Evolutionary conservation across 306 rosid species (phyloP).

Genomic region (Citrullus mucosospermus): DNA sequence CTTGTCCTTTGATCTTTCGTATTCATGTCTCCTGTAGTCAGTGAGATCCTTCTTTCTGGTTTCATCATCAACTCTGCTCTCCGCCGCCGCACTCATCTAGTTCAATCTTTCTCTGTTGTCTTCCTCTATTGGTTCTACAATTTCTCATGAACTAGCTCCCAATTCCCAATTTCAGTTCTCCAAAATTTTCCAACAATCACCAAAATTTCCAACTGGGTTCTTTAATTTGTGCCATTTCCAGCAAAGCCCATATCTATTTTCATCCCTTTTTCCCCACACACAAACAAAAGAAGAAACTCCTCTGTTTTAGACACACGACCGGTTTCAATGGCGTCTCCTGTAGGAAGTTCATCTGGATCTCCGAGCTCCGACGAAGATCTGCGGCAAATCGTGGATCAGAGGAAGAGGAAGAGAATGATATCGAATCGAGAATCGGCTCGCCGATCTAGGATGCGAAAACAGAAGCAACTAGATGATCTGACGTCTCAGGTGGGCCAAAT

Average conservation of each 20-base stretch:
- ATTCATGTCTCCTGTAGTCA: constrained; percentile 43
- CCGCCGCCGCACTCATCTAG: constrained; percentile 61
- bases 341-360: constrained; percentile 23
- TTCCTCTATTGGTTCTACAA: constrained; percentile 93
- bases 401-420: constrained; percentile 77
- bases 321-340: constrained; percentile 38
- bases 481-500: constrained; percentile 26
- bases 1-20: constrained; percentile 22
- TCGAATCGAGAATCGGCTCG: constrained; percentile 83
- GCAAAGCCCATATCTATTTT: not conserved
- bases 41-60: constrained; percentile 63
- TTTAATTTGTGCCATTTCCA: not conserved
- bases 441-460: constrained; percentile 62
- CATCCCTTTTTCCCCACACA: constrained; percentile 9
- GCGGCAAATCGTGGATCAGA: constrained; percentile 36
- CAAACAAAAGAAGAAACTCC: not conserved
- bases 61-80: constrained; percentile 55
- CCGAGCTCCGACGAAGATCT: constrained; percentile 23
- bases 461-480: constrained; percentile 51
- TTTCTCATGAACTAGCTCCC: constrained; percentile 35
- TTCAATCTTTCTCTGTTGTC: constrained; percentile 84
- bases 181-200: not conserved
- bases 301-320: not conserved
- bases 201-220: not conserved
- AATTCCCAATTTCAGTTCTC: not conserved